Conservation (phyloP, 805 yeast genomes). For the Saturnispora zaruensis region DNA sequence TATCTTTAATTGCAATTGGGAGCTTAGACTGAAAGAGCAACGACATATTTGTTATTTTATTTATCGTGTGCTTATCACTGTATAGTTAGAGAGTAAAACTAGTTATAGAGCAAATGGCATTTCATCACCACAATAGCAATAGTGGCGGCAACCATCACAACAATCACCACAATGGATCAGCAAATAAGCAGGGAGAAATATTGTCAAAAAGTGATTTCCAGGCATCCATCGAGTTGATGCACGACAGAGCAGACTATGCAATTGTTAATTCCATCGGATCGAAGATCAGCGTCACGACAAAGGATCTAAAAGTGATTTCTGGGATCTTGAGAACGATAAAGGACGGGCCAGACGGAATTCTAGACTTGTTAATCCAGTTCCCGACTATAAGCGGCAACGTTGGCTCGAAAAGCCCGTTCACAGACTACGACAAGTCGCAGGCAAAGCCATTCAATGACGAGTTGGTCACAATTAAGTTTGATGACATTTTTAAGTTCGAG, state of each 20-base stretch:
- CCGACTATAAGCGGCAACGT: conserved; percentile 36
- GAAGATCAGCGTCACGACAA: conserved; percentile 51
- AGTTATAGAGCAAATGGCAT: neutral
- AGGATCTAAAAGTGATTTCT: conserved; percentile 31
- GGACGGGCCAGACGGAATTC: conserved; percentile 30
- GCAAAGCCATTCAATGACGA: conserved; percentile 10
- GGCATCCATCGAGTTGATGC: conserved; percentile 29
- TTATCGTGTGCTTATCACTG: neutral
- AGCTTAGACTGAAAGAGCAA: neutral
- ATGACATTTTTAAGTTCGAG: conserved; percentile 12
- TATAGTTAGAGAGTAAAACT: neutral
- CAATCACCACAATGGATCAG: neutral
- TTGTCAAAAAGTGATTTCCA: conserved; percentile 24
- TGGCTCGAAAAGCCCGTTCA: conserved; percentile 33
- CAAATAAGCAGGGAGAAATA: conserved; percentile 5
- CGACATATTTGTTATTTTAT: neutral
- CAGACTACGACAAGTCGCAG: conserved; percentile 20
- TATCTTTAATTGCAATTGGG: neutral
- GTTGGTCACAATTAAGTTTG: conserved; percentile 9
- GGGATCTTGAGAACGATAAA: conserved; percentile 52
- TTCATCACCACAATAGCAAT: neutral
- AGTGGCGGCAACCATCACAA: conserved; percentile 1
- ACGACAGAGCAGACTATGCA: conserved; percentile 48
- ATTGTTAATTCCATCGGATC: conserved; percentile 55
- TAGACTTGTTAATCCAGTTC: conserved; percentile 47